Base-by-base conservation (phyloP, 768 basidiomycete genomes). In the Termitomyces sp. region DNA sequence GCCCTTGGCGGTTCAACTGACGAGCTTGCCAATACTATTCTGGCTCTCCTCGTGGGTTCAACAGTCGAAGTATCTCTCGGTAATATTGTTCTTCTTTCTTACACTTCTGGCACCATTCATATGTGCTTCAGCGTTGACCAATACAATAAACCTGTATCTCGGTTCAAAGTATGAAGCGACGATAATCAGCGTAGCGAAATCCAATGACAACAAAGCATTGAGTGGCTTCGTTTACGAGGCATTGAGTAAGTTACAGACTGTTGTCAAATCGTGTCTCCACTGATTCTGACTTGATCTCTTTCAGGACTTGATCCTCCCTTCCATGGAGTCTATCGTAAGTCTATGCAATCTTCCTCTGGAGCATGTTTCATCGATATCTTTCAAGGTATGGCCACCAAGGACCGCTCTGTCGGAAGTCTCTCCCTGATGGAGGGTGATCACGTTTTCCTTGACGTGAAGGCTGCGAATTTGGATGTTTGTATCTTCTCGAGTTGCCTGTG, bases 231-330 rank as follows among this genome's bases (percentile, higher is more conserved):
- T 83, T 12, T 75, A 78, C 19, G 91, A 93, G 67, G 86, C 87
- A 14, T 67, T 90, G 58, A 81, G 88, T 89, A 52, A 62, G 86
- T 80, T 0, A 23, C 21, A 42, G 8, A 21, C 25, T 10, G 27
- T 19, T 34, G 5, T 17, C 11, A n/a, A n/a, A n/a, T n/a, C n/a
- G n/a, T n/a, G n/a, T n/a, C n/a, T n/a, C n/a, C n/a, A n/a, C n/a
- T n/a, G n/a, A n/a, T n/a, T n/a, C n/a, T 61, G 30, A 53, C 45
- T 54, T 66, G 19, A 8, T 55, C 2, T 52, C 9, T 28, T 10
- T 14, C 52, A 91, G 88, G 90, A 52, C 73, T 89, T 48, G 85
- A 87, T 43, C 88, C 90, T 10, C 79, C 85, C 3, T 85, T 91
- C 74, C 79, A 77, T 53, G 89, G 90, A 54, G 79, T 81, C 32